A percentile compares a stretch with the other conserved stretches of the same genome.
These are phyloP conservation scores for Achaetomiella virescens DNA, from an alignment of 495 filamentous ascomycete species.

Conservation along the genomic window DNA sequence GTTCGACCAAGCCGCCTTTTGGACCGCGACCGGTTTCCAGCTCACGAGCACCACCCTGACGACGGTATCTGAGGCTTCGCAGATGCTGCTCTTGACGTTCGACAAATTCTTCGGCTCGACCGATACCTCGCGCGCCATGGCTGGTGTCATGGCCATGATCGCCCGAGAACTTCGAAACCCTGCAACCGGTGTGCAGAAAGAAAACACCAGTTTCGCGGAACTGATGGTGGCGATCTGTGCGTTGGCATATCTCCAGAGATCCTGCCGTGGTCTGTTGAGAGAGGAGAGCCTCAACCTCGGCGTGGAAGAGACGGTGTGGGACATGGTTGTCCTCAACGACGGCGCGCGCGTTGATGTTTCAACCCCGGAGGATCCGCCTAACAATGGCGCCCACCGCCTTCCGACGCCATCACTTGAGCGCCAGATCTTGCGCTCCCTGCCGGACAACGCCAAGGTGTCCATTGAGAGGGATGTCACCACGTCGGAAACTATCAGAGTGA, in stretches of 20 bases:
- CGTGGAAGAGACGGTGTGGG: conserved; percentile 65
- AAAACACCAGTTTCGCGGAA: conserved; percentile 59
- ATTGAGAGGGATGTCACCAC: conserved; percentile 59
- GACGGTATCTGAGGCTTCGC: conserved; percentile 55
- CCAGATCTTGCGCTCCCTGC: conserved; percentile 40
- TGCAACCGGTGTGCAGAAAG: conserved; percentile 50
- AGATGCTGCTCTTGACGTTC: conserved; percentile 58
- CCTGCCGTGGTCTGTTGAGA: conserved; percentile 56
- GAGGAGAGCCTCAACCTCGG: conserved; percentile 45
- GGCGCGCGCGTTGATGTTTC: conserved; percentile 56
- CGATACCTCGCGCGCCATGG: conserved; percentile 73
- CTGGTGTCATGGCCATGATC: conserved; percentile 68
- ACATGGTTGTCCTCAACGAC: conserved; percentile 67
- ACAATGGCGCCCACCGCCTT: conserved; percentile 34
- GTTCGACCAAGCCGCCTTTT: conserved; percentile 60
- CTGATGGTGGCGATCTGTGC: conserved; percentile 61
- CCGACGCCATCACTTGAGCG: conserved; percentile 40
- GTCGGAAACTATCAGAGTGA: conserved; percentile 66
- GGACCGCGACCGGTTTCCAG: conserved; percentile 64
- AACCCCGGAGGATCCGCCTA: conserved; percentile 16
- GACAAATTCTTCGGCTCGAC: conserved; percentile 73
- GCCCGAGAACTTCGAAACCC: conserved; percentile 64
- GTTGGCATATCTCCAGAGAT: conserved; percentile 65
- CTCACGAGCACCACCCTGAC: conserved; percentile 58
- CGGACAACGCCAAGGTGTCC: conserved; percentile 50